phyloP scores from a whole-genome alignment of 2,329 filamentous ascomycete species.

The Myriosclerotinia duriaeana region DNA sequence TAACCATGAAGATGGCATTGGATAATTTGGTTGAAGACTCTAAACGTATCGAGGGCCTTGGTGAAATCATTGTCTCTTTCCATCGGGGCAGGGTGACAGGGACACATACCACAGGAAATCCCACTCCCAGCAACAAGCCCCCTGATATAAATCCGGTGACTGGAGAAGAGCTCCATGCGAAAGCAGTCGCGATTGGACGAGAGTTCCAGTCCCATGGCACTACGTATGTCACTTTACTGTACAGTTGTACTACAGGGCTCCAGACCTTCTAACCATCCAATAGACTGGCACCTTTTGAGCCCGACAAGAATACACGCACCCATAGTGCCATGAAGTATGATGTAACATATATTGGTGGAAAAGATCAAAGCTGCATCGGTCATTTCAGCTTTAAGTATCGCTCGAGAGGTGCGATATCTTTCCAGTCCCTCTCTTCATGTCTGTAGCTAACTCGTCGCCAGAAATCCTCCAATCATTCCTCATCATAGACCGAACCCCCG shows the following conservation, averaged over 20 bases:
- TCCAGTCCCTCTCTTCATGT: neutral
- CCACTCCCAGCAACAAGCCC: neutral
- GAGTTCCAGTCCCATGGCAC: neutral
- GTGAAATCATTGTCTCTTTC: neutral
- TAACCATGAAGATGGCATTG: neutral
- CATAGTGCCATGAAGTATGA: neutral
- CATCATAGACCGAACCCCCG: neutral
- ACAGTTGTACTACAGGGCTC: neutral
- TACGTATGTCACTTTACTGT: neutral
- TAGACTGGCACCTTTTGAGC: neutral
- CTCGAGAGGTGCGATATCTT: neutral
- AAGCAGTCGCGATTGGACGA: neutral
- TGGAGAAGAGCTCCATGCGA: neutral
- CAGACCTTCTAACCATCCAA: neutral
- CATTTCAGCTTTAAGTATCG: neutral
- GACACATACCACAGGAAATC: neutral
- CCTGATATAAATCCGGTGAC: neutral
- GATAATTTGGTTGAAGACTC: neutral
- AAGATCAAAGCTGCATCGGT: neutral
- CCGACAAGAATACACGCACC: no score
- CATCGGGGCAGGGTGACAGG: neutral
- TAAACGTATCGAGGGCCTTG: neutral
- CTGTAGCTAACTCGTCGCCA: neutral
- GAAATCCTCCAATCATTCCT: conserved; percentile 3
- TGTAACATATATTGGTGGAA: neutral